Evolutionary conservation across 2,329 filamentous ascomycete genomes (phyloP), one percentile per base, ranked within the genome.

Genomic region (Sordariomycetes sp.): DNA sequence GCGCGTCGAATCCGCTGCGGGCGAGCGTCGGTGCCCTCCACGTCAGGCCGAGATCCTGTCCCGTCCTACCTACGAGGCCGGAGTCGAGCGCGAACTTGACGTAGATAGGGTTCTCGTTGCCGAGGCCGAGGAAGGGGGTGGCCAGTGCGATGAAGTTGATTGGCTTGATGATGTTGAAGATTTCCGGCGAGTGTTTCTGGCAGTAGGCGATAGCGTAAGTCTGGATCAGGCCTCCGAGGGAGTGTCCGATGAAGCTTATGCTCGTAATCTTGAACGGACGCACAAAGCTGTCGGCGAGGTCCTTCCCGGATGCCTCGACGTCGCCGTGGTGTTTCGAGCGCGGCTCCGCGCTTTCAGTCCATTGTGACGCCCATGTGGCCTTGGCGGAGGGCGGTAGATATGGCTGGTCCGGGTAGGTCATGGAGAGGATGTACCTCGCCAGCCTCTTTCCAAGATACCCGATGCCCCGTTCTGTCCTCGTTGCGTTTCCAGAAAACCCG

Each of bases 31-130:
- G 92, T 15, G 92, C 86, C 64, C 90, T 83, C 94, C 94, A 99
- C 1, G 91, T 96, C 60, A 99, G 74, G 24, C 94, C 94, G 10
- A 99, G 77, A 72, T 99, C 94, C 69, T 97, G 90, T 8, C 94
- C 94, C 2, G 94, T 96, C 57, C 92, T 82, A n/a, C 94, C 94
- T 15, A 99, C 92, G 1, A 99, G 78, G 0, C 94, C 94, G 72
- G 97, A 95, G 68, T 99, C 94, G 3, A 99, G 76, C 0, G 94
- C 94, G 69, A 99, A 97, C 65, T 91, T 95, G 70, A 99, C 89
- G 68, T 99, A 99, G 58, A 97, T 78, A 0, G 94, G 94, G 64
- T 99, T 99, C 67, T 99, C 94, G 67, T 99, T 96, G 69, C 92
- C 97, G 42, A 97, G 74, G 0, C 92, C 92, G 1, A 97, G 74